Evolutionary conservation across 2,329 filamentous ascomycete species (phyloP), one percentile per base, ranked within the genome.

Genomic region (Penicillium corylophilum): DNA sequence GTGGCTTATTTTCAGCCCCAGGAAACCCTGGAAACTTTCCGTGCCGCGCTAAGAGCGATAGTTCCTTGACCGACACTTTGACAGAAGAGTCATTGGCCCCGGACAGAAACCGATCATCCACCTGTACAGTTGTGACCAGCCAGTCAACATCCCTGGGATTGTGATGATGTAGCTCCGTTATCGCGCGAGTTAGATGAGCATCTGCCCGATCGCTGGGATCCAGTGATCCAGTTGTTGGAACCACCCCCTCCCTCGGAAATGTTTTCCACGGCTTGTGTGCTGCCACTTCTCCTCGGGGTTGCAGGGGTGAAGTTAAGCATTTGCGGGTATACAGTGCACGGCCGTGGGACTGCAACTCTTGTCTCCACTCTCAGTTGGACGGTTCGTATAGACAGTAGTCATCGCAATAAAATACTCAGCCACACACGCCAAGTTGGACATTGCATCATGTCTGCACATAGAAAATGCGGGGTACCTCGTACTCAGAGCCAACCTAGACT

Each of bases 21-120:
- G 41, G 20, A 33, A 46, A 38, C 26, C 35, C 23, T 20, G 54
- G 48, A 47, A 38, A 47, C 16, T 46, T 53, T 51, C 41, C 44
- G 40, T 12, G 24, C 50, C 24, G 33, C 46, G 47, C 48, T 50
- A 57, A 51, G 26, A 45, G 39, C 44, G 40, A 56, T 5, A 33
- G 41, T 40, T 36, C 38, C 49, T 57, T 57, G 58, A 61, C 58
- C 58, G 58, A 61, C 56, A 54, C 42, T 61, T 54, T 51, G 38
- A 26, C 22, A 29, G 6, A 6, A 48, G 23, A 42, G 12, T 43
- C n/a, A 48, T 20, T 38, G 35, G 33, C 8, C 8, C 8, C 5
- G 16, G 16, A 16, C 4, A 35, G 7, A 10, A 33, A 5, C 29
- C 13, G 22, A 36, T 28, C 38, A 41, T 43, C 39, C 36, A 36